These are phyloP conservation scores for Gossypium anomalum DNA, from an alignment of 345 rosid species.

Conservation along the genomic window DNA sequence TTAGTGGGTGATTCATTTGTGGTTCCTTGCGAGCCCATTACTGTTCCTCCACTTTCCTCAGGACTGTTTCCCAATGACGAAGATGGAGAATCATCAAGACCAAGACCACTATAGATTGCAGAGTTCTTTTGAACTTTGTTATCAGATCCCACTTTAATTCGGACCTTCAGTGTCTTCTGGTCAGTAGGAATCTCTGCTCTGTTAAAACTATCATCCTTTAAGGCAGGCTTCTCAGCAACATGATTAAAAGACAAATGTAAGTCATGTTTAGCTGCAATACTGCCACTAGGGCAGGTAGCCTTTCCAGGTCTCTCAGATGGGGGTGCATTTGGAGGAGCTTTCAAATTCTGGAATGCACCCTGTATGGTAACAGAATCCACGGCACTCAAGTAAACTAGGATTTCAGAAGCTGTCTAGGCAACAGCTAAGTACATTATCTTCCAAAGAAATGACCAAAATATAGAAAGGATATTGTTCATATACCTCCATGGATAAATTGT, in stretches of 20 bases:
- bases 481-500: conserved; percentile 44
- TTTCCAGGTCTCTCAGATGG: conserved; percentile 21
- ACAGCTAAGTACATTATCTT: conserved; percentile 11
- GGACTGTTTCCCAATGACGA: conserved; percentile 42
- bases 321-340: conserved; percentile 30
- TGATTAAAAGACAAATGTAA: conserved; percentile 24
- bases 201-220: conserved; percentile 30
- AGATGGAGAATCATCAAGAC: conserved; percentile 58
- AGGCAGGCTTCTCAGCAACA: conserved; percentile 26
- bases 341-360: conserved; percentile 41
- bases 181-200: conserved; percentile 27
- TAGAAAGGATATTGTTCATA: conserved; percentile 9
- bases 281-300: conserved; percentile 20
- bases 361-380: conserved; percentile 30
- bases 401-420: conserved; percentile 7
- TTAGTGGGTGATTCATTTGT: conserved; percentile 43
- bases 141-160: conserved; percentile 58
- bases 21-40: conserved; percentile 20
- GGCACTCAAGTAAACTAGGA: conserved; percentile 22
- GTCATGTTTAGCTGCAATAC: conserved; percentile 30
- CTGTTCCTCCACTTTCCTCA: conserved; percentile 37
- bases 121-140: conserved; percentile 36
- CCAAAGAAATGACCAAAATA: conserved; percentile 8
- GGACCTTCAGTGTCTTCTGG: conserved; percentile 44
- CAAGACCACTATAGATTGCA: conserved; percentile 49